phyloP scores from a whole-genome alignment of 1,284 basidiomycete genomes.

The Melanopsichium pennsylvanicum region DNA sequence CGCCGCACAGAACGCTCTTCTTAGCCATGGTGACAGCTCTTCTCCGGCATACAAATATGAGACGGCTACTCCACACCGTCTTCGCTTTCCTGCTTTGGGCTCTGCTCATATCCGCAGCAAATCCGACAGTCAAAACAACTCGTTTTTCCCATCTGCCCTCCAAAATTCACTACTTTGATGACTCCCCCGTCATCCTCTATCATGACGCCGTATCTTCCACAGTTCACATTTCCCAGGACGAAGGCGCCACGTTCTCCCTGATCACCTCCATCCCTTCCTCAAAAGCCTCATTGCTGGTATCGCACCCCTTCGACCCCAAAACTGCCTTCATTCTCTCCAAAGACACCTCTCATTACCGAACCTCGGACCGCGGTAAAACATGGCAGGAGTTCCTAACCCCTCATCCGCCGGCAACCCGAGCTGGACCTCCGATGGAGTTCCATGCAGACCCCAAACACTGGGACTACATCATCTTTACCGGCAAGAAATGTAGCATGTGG shows the following conservation, averaged over 20 bases:
- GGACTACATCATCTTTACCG: conserved; percentile 59
- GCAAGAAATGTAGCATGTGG: conserved; percentile 57
- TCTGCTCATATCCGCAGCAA: conserved; percentile 11
- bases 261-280: conserved; percentile 75
- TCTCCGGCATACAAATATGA: background rate
- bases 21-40: background rate
- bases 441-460: conserved; percentile 58
- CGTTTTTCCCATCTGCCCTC: conserved; percentile 75
- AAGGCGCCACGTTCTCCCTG: conserved; percentile 81
- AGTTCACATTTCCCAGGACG: conserved; percentile 83
- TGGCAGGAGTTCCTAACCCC: conserved; percentile 62
- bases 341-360: conserved; percentile 58
- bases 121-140: conserved; percentile 67
- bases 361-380: conserved; percentile 55
- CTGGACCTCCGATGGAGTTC: conserved; percentile 58
- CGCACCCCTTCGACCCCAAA: conserved; percentile 82
- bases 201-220: conserved; percentile 78
- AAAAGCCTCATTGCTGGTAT: conserved; percentile 77
- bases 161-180: conserved; percentile 90
- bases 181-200: conserved; percentile 81
- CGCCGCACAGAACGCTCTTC: background rate
- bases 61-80: conserved; percentile 1
- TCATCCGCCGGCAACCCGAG: conserved; percentile 47
- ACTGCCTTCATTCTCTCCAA: conserved; percentile 59
- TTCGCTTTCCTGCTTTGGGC: background rate